Evolutionary conservation across 148 eudicot species (phyloP), one percentile per base, ranked within the genome.

Genomic region (Linanthus parryae): DNA sequence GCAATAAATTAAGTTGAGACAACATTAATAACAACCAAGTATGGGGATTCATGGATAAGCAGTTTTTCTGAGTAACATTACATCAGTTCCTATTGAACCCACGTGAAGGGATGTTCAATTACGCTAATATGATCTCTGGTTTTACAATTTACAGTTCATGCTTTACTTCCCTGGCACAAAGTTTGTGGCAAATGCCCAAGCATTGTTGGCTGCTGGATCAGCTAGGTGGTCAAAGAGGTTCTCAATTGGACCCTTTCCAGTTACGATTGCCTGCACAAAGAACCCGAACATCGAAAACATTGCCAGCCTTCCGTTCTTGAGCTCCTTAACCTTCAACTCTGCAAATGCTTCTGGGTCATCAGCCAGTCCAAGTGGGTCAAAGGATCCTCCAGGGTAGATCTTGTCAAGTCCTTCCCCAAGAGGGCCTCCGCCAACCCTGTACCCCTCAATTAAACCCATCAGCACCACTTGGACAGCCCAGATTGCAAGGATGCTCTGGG

Each of bases 181-280:
- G 66, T 67, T 60, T 12, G 72, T 67, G 40, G 72, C 72, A 42
- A 35, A 67, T 12, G 72, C 72, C 66, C 72, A 67, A 18, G 66
- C 72, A 41, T 67, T 61, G 52, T 67, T 60, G 59, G 62, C 66
- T 22, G 54, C 72, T 0, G 66, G 72, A 33, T 67, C 66, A 24
- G 57, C 61, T 20, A 67, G 11, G 36, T 67, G 66, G 45, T 60
- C 66, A 6, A 25, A 67, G 15, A 67, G 46, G 61, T 60, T 60
- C 66, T 67, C 66, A 17, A 61, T 50, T 4, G 72, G 66, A 25
- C 72, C 66, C 52, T 60, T 67, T 21, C 71, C 71, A 2, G 71
- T 67, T 8, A 60, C 66, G 12, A 55, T 67, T 36, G 65, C 66
- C 57, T 61, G 61, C 21, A 60, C 66, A 3, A 67, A 67, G 57